These are phyloP conservation scores for Suhomyces bribrorum DNA, from an alignment of 1,139 yeast genomes.

Conservation along the genomic window DNA sequence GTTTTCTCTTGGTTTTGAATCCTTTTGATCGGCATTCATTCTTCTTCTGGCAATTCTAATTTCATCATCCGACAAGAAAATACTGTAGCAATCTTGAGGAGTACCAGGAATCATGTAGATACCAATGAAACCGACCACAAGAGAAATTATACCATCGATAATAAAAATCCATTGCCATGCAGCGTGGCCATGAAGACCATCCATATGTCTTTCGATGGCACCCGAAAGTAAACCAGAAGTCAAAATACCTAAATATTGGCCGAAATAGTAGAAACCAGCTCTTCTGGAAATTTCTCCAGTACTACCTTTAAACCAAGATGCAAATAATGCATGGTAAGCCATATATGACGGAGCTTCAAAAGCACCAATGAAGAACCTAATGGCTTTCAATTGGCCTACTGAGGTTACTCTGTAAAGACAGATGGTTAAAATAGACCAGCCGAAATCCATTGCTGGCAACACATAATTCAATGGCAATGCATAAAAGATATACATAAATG, in stretches of 20 bases:
- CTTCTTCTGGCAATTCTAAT: constrained; percentile 61
- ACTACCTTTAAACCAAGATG: constrained; percentile 55
- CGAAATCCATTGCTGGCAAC: constrained; percentile 58
- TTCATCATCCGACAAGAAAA: constrained; percentile 63
- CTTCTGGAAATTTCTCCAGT: constrained; percentile 60
- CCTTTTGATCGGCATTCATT: constrained; percentile 46
- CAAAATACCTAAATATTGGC: constrained; percentile 60
- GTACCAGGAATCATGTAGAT: constrained; percentile 68
- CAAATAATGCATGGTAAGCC: constrained; percentile 61
- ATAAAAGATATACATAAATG: constrained; percentile 46
- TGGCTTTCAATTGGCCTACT: constrained; percentile 52
- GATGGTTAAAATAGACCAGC: constrained; percentile 69
- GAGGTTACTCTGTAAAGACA: constrained; percentile 49
- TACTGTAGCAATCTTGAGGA: constrained; percentile 59
- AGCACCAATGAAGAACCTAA: constrained; percentile 62
- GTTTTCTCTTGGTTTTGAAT: constrained; percentile 30
- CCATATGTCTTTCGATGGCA: constrained; percentile 51
- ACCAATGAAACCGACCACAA: constrained; percentile 63
- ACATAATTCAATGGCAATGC: constrained; percentile 56
- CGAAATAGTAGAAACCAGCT: constrained; percentile 60
- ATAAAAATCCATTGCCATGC: constrained; percentile 80
- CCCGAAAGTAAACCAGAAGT: constrained; percentile 67
- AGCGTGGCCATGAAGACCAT: constrained; percentile 49
- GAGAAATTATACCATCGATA: constrained; percentile 62
- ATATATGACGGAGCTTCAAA: constrained; percentile 64